These are phyloP conservation scores for Acanthamoeba polyphaga DNA, from an alignment of 208 protist genomes.

Conservation along the genomic window DNA sequence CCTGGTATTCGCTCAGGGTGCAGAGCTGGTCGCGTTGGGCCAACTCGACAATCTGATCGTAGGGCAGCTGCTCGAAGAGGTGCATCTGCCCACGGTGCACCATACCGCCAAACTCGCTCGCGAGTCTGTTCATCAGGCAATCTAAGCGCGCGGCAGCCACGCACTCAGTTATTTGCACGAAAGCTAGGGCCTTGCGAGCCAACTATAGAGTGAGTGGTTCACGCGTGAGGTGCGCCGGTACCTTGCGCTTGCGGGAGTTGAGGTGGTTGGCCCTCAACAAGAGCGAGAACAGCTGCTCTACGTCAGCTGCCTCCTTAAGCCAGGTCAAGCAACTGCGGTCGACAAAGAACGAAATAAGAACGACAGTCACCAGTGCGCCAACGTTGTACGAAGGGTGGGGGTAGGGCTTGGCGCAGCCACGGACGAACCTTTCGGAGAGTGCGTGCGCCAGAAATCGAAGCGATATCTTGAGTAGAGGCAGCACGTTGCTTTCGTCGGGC, in stretches of 20 bases:
- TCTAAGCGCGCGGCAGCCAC: background rate
- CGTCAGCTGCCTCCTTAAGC: background rate
- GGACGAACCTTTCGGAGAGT: background rate
- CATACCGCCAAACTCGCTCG: background rate
- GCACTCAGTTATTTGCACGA: too few relatives aligned
- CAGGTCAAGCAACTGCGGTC: background rate
- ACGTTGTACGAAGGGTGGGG: too few relatives aligned
- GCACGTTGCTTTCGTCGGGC: conserved; percentile 16
- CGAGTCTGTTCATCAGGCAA: background rate
- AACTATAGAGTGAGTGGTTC: background rate
- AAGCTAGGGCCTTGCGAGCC: too few relatives aligned
- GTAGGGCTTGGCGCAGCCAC: background rate
- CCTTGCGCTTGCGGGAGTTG: background rate
- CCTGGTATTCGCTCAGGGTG: background rate
- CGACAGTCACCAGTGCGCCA: too few relatives aligned
- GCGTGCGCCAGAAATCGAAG: background rate
- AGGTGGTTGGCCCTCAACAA: background rate
- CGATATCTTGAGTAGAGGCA: background rate
- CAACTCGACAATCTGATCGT: background rate
- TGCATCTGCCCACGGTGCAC: background rate
- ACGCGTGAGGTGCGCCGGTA: background rate
- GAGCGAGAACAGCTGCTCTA: conserved; percentile 7
- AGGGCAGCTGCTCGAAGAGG: background rate
- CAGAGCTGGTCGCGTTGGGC: background rate
- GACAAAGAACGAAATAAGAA: background rate